Evolutionary conservation across 1,139 yeast genomes (phyloP), one percentile per base, ranked within the genome.

Genomic region (Debaryomycetaceae sp.): DNA sequence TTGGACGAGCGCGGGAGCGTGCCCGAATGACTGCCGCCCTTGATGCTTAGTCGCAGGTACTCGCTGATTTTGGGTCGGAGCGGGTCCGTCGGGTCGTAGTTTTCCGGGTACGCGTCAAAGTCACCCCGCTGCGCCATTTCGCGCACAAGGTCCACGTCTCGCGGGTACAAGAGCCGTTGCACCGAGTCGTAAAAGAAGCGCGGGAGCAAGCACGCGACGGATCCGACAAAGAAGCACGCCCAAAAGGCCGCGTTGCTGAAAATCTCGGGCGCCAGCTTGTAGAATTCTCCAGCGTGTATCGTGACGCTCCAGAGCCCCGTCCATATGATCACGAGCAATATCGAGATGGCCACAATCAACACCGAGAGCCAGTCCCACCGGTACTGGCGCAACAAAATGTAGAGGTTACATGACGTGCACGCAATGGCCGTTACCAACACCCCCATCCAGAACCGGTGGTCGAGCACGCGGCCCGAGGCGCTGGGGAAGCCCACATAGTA

Each of bases 301-400:
- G 53, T 41, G 13, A 79, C 59, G 1, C 95, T 73, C 87, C 95
- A 90, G 28, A 87, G 63, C 29, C 95, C 95, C 1, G 95, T 77
- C 96, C 97, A 87, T 33, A 73, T 76, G 51, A 74, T 81, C 28
- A 85, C 63, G 28, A 86, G 46, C 34, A 86, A 45, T 32, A 75
- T 68, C 5, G 95, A 81, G 25, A 87, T 46, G 7, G 59, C 57
- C 33, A 74, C 71, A 44, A 83, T 67, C 31, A 81, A 47, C 13
- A 67, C 43, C 4, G 87, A 73, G 32, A 85, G 58, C 93, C 94
- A 85, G 55, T 90, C 98, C 98, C 98, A 90, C 47, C 94, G 69
- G 49, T 75, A 75, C 54, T 85, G 94, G 49, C 86, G 94, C 40
- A 80, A 54, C 44, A 85, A 48, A 30, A 90, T 77, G 57, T 80